Conservation (phyloP, 1,284 basidiomycete genomes). For the Mycena sp. region DNA sequence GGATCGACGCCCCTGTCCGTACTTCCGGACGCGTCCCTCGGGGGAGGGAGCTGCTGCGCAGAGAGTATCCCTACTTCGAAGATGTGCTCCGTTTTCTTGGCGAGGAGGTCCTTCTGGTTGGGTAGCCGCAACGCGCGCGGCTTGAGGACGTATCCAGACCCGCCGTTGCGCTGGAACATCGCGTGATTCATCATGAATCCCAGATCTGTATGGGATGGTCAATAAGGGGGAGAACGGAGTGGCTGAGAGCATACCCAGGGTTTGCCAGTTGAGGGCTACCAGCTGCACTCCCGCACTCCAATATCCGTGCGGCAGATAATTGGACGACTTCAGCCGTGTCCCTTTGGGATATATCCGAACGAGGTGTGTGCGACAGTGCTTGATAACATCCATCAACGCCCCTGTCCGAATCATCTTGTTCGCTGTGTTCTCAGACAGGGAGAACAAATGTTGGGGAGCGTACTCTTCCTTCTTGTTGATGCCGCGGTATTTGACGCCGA, state of each 20-base stretch:
- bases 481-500: slow-evolving; percentile 94
- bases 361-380: slow-evolving; percentile 91
- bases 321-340: slow-evolving; percentile 82
- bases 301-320: slow-evolving; percentile 90
- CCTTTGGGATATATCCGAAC: slow-evolving; percentile 92
- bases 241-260: slow-evolving; percentile 69
- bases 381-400: slow-evolving; percentile 78
- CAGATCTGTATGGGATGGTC: slow-evolving; percentile 61
- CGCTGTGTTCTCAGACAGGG: slow-evolving; percentile 87
- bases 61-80: slow-evolving; percentile 85
- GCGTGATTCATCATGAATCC: slow-evolving; percentile 94
- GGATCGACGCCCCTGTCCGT: slow-evolving; percentile 41
- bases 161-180: slow-evolving; percentile 91
- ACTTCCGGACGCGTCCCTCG: slow-evolving; percentile 58
- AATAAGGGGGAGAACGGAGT: neutral
- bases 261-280: slow-evolving; percentile 99
- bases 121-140: slow-evolving; percentile 78
- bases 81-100: slow-evolving; percentile 64
- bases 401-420: slow-evolving; percentile 56
- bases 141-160: slow-evolving; percentile 93
- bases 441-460: slow-evolving; percentile 91
- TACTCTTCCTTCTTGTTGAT: slow-evolving; percentile 95
- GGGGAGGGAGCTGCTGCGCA: slow-evolving; percentile 88
- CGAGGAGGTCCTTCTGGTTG: slow-evolving; percentile 68
- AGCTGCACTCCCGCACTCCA: slow-evolving; percentile 93